Evolutionary conservation across 1,284 basidiomycete species (phyloP).

Genomic region (Rhodotorula sp.): DNA sequence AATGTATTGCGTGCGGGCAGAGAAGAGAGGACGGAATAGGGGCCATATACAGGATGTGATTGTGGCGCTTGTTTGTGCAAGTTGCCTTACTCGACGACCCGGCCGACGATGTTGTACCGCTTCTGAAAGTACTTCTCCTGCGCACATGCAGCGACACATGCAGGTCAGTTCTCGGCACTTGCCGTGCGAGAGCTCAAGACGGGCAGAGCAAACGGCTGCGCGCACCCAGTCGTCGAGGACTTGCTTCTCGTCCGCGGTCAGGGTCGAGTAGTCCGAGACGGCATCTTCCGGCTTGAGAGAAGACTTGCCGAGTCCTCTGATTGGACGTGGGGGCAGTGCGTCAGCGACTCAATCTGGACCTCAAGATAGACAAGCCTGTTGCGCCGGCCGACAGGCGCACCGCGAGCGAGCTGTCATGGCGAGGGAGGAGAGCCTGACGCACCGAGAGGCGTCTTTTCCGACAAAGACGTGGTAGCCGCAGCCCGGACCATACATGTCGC

Average conservation of each 20-base stretch:
- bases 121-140: slow-evolving; percentile 61
- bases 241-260: slow-evolving; percentile 73
- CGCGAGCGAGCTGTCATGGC: background rate
- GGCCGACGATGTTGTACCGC: slow-evolving; percentile 79
- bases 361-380: too few relatives aligned
- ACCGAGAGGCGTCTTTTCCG: slow-evolving; percentile 70
- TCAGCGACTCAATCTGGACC: slow-evolving; percentile 21
- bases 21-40: too few relatives aligned
- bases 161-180: background rate
- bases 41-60: too few relatives aligned
- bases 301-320: slow-evolving; percentile 59
- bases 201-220: slow-evolving; percentile 3
- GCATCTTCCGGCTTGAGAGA: slow-evolving; percentile 86
- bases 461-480: slow-evolving; percentile 58
- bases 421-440: background rate
- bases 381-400: background rate
- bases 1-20: too few relatives aligned
- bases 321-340: slow-evolving; percentile 37
- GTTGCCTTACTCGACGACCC: slow-evolving; percentile 49
- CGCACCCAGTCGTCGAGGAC: slow-evolving; percentile 81
- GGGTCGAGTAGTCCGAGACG: slow-evolving; percentile 75
- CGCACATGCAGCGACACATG: too few relatives aligned
- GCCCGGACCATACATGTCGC: slow-evolving; percentile 70
- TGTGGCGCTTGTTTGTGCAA: too few relatives aligned
- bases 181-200: slow-evolving; percentile 29